Base-by-base conservation (phyloP, 129 eudicot species). In the Flaveria sonorensis region DNA sequence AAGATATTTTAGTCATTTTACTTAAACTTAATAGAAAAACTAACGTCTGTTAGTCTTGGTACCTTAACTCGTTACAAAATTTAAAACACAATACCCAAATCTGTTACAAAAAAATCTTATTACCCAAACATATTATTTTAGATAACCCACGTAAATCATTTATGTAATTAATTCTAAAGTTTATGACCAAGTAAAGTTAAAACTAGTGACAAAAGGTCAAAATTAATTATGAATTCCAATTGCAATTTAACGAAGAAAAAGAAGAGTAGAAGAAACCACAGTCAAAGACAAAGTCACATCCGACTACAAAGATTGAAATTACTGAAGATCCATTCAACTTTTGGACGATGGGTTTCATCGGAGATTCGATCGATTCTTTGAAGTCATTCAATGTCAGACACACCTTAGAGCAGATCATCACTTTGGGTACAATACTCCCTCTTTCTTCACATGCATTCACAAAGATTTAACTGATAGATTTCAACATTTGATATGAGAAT, bases 371-470 rank as follows among this genome's bases (percentile, higher is more conserved):
- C 19, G 76, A 60, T 69, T 77, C 89, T 1, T 55, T 87, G 18
- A 85, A 85, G 64, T 87, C 95, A n/a, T 24, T 87, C 9, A 85
- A 82, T 55, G 42, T 85, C 68, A 74, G 97, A 64, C 87, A 85
- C n/a, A 82, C 86, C 53, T 74, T 87, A 30, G 73, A 84, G 18
- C 92, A 92, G 77, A 81, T 79, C 73, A 69, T 92, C 60, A 89
- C 74, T 63, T 83, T 92, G 4, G 97, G 97, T 92, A 71, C 19
- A 23, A 18, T 60, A 43, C 70, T 60, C 7, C 0, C n/a, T 24
- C 62, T 56, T 56, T 56, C 12, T 36, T 6, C 62, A 50, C 36
- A 30, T 30, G 36, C 36, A 30, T 30, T 3, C 36, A 30, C 55
- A 14, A 50, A 4, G 19, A 13, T 14, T 14, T 50, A n/a, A 52